A percentile compares a stretch with the other conserved stretches of the same genome.
These are phyloP conservation scores for Thielaviopsis populi DNA, from an alignment of 2,329 filamentous ascomycete species.

Conservation along the genomic window DNA sequence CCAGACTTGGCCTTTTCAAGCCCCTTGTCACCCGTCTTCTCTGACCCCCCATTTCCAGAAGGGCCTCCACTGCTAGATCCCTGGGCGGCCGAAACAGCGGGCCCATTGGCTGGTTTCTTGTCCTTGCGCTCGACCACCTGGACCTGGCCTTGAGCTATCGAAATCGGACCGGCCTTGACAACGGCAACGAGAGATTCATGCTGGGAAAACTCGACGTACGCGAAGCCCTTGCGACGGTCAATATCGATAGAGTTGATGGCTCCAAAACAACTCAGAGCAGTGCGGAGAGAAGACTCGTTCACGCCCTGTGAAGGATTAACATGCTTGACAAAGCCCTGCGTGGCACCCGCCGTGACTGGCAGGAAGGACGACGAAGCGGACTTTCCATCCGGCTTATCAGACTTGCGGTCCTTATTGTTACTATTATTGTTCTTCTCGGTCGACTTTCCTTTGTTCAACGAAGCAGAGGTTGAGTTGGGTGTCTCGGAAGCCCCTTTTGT, in stretches of 20 bases:
- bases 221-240: constrained; percentile 87
- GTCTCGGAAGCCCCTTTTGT: constrained; percentile 15
- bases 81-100: constrained; percentile 14
- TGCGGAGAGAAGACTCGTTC: constrained; percentile 63
- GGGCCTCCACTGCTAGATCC: constrained; percentile 8
- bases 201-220: constrained; percentile 77
- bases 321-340: constrained; percentile 64
- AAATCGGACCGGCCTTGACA: constrained; percentile 63
- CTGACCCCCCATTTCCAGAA: not conserved
- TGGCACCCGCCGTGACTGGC: constrained; percentile 32
- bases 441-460: constrained; percentile 21
- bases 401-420: constrained; percentile 23
- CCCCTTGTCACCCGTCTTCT: not conserved
- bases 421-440: not conserved
- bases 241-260: constrained; percentile 70
- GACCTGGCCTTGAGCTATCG: constrained; percentile 71
- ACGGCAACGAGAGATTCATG: constrained; percentile 60
- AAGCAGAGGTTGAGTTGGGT: constrained; percentile 23
- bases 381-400: constrained; percentile 22
- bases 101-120: constrained; percentile 25
- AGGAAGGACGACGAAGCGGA: constrained; percentile 19
- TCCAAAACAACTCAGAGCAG: constrained; percentile 61
- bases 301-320: constrained; percentile 84
- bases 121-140: constrained; percentile 75
- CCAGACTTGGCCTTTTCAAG: not conserved